A percentile compares a stretch with the other conserved stretches of the same genome.
These are phyloP conservation scores for Phytopythium ostracodes DNA, from an alignment of 352 stramenopile species.

Conservation along the genomic window DNA sequence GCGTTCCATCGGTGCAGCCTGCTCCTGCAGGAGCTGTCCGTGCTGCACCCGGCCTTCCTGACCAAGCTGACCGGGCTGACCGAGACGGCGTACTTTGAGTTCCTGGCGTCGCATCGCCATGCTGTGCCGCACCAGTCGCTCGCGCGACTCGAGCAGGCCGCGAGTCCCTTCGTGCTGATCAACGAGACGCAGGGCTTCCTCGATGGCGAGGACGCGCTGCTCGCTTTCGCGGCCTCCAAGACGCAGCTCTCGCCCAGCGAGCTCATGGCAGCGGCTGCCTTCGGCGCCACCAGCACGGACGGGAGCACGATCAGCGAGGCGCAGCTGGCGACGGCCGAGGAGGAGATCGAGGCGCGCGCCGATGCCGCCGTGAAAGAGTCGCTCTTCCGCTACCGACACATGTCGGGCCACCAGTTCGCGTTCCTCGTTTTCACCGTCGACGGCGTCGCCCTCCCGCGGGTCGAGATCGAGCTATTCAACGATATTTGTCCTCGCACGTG, in stretches of 20 bases:
- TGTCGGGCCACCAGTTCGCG: slow-evolving; percentile 49
- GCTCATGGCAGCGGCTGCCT: slow-evolving; percentile 50
- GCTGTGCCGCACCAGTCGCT: slow-evolving; percentile 27
- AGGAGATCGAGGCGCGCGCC: slow-evolving; percentile 40
- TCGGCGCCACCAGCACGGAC: slow-evolving; percentile 23
- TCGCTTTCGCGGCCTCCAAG: slow-evolving; percentile 45
- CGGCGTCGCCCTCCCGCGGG: slow-evolving; percentile 43
- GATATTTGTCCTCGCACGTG: slow-evolving; percentile 61
- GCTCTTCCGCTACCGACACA: slow-evolving; percentile 34
- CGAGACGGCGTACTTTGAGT: slow-evolving; percentile 53
- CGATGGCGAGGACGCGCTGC: slow-evolving; percentile 49
- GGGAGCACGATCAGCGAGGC: slow-evolving; percentile 15
- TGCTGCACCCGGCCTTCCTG: slow-evolving; percentile 46
- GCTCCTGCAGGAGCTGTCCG: slow-evolving; percentile 53
- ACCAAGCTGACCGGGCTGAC: slow-evolving; percentile 39
- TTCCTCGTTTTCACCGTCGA: slow-evolving; percentile 65
- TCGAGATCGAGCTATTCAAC: slow-evolving; percentile 72
- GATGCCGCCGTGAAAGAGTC: slow-evolving; percentile 40
- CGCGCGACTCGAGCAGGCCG: slow-evolving; percentile 20
- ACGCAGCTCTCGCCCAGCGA: slow-evolving; percentile 50
- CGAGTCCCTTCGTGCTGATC: slow-evolving; percentile 48
- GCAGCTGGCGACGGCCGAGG: slow-evolving; percentile 39
- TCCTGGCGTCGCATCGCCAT: slow-evolving; percentile 25
- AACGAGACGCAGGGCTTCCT: slow-evolving; percentile 38
- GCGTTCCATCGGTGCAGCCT: slow-evolving; percentile 60